Evolutionary conservation across 2,329 filamentous ascomycete genomes (phyloP).

Genomic region (Xenoacremonium recifei): DNA sequence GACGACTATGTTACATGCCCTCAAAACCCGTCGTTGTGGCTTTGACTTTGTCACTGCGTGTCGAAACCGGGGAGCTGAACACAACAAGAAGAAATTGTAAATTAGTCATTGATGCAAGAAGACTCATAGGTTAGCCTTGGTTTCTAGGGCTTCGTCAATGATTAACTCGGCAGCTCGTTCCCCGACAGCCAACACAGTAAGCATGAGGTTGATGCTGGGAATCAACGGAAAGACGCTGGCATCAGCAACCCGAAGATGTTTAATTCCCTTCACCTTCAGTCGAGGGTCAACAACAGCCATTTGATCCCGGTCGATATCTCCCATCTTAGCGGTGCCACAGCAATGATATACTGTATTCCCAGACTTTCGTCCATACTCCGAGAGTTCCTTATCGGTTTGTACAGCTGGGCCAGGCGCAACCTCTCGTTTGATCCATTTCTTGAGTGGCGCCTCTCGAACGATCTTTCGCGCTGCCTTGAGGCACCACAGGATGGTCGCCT

Average conservation of each 20-base stretch:
- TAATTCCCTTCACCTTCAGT: conserved; percentile 70
- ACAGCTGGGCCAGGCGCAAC: conserved; percentile 73
- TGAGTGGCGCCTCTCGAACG: conserved; percentile 74
- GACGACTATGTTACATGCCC: too few relatives aligned
- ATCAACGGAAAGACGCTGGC: conserved; percentile 88
- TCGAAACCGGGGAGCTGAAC: too few relatives aligned
- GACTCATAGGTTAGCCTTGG: too few relatives aligned
- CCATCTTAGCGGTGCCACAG: conserved; percentile 88
- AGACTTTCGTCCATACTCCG: conserved; percentile 75
- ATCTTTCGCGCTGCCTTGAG: conserved; percentile 76
- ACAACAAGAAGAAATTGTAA: too few relatives aligned
- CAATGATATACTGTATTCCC: conserved; percentile 92
- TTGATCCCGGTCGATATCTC: conserved; percentile 64
- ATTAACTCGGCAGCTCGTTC: conserved; percentile 85
- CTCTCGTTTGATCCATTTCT: conserved; percentile 79
- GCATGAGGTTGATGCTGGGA: conserved; percentile 84
- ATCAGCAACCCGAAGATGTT: conserved; percentile 76
- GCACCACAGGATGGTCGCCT: conserved; percentile 75
- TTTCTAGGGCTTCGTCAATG: conserved; percentile 60
- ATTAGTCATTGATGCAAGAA: too few relatives aligned
- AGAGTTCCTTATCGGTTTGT: conserved; percentile 76
- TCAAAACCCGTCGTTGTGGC: too few relatives aligned
- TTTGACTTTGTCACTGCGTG: too few relatives aligned
- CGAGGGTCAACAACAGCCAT: conserved; percentile 78
- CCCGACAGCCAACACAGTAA: conserved; percentile 80